Evolutionary conservation across 1,284 basidiomycete species (phyloP), one percentile per base, ranked within the genome.

Genomic region (Exsudoporus floridanus): DNA sequence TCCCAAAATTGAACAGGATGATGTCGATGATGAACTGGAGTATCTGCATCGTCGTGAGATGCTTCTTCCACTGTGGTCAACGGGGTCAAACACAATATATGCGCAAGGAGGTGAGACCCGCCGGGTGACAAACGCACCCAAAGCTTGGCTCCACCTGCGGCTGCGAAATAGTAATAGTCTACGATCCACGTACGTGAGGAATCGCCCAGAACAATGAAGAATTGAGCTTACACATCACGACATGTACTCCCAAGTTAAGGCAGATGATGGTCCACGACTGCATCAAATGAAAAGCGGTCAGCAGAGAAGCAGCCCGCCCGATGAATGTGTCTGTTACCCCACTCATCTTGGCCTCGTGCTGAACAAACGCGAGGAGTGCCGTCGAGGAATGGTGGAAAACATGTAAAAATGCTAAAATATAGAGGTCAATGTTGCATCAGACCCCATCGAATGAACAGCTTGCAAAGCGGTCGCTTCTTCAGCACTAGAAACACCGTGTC

Each of bases 321-420:
- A 36, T 27, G 12, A 0, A 33, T 50, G 46, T 19, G 19, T 43
- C 16, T 62, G 28, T 30, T 71, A 92, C 90, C 61, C 94, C 88
- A 59, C 88, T 90, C 46, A 94, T 92, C 70, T 82, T 81, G 64
- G 94, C 94, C 63, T 94, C 87, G 55, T 98, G 80, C 76, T 97
- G 94, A 50, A 90, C 89, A 73, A 87, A 98, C 75, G 94, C 96
- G 55, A 98, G 79, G 49, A 96, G 73, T 45, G 94, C 94, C 51
- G 95, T 98, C 12, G 94, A 93, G 54, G 94, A 91, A 77, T 98
- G 96, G 73, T 98, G 96, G 79, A 96, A 98, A 60, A 98, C 94
- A 72, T 99, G 96, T 60, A 99, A 78, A 78, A 98, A 98, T 53
- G 90, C 91, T 96, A 65, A 42, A 45, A 44, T 13, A 28, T 14